These are phyloP conservation scores for Claviceps pusilla DNA, from an alignment of 2,329 filamentous ascomycete species.

Conservation along the genomic window DNA sequence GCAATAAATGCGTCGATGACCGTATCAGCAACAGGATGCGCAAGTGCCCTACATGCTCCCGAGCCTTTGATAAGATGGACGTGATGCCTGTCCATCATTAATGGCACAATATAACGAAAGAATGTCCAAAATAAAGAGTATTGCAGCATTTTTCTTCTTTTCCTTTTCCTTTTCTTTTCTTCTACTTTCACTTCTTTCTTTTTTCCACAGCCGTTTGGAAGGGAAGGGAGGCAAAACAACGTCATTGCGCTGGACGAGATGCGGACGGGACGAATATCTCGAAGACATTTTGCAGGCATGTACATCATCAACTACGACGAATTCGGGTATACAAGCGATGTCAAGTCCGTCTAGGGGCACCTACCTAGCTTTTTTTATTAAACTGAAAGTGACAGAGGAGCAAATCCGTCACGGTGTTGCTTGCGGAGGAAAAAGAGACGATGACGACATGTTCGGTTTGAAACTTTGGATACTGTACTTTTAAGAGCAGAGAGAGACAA, in stretches of 20 bases:
- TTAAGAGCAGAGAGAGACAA: slow-evolving; percentile 5
- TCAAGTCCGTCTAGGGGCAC: neutral
- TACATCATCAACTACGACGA: neutral
- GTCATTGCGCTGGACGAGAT: neutral
- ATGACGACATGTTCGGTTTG: slow-evolving; percentile 1
- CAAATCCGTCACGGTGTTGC: neutral
- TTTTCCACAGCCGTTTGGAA: neutral
- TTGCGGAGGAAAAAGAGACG: neutral
- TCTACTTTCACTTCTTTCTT: no score
- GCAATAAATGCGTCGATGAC: slow-evolving; percentile 77
- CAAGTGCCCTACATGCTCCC: slow-evolving; percentile 89
- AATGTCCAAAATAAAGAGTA: neutral
- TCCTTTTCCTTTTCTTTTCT: no score
- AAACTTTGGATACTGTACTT: slow-evolving; percentile 14
- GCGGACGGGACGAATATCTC: neutral
- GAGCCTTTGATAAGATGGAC: slow-evolving; percentile 81
- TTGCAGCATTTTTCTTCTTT: neutral
- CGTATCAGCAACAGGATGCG: slow-evolving; percentile 78
- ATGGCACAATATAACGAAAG: neutral
- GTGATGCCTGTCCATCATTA: slow-evolving; percentile 56
- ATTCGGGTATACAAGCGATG: neutral
- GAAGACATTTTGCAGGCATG: neutral
- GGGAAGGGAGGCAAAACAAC: neutral
- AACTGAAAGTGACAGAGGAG: neutral
- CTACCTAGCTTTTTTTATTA: neutral